Conservation (phyloP, 1,284 basidiomycete species). For the Boletellus sp. region DNA sequence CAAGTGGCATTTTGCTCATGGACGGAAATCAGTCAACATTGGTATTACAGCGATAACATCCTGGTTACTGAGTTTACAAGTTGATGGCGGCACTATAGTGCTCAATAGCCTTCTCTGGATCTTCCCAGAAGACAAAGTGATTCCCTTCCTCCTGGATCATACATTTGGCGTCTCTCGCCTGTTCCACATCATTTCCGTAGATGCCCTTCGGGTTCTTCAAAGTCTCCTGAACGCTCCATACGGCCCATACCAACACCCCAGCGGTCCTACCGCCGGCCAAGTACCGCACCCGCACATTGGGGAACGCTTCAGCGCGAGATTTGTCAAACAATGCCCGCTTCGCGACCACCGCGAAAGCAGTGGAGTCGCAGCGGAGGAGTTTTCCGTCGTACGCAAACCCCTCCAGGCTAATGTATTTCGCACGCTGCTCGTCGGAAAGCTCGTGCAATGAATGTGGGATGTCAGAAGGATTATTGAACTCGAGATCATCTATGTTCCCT, state of each 20-base stretch:
- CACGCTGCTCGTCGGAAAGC: slow-evolving; percentile 17
- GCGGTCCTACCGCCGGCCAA: slow-evolving; percentile 16
- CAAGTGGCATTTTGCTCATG: too few relatives aligned
- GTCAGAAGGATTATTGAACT: slow-evolving; percentile 11
- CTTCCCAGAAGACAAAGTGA: slow-evolving; percentile 31
- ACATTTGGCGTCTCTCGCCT: slow-evolving; percentile 21
- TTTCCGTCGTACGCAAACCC: slow-evolving; percentile 15
- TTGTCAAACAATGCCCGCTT: slow-evolving; percentile 25
- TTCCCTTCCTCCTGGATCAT: slow-evolving; percentile 22
- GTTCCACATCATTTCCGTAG: slow-evolving; percentile 19
- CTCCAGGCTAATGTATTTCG: slow-evolving; percentile 11
- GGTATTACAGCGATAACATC: too few relatives aligned
- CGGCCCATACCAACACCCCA: slow-evolving; percentile 16
- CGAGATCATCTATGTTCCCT: slow-evolving; percentile 19
- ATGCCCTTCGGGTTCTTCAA: background rate
- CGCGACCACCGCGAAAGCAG: slow-evolving; percentile 5
- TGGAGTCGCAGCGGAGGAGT: slow-evolving; percentile 8
- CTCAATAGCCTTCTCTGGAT: slow-evolving; percentile 24
- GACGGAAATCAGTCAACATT: too few relatives aligned
- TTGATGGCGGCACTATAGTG: slow-evolving; percentile 4
- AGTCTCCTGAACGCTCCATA: slow-evolving; percentile 15
- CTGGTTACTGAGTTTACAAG: background rate
- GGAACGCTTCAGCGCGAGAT: slow-evolving; percentile 11
- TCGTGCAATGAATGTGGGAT: slow-evolving; percentile 12
- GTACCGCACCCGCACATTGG: slow-evolving; percentile 21